Conservation (phyloP, 257 asterid species). For the Fraxinus cuspidata region DNA sequence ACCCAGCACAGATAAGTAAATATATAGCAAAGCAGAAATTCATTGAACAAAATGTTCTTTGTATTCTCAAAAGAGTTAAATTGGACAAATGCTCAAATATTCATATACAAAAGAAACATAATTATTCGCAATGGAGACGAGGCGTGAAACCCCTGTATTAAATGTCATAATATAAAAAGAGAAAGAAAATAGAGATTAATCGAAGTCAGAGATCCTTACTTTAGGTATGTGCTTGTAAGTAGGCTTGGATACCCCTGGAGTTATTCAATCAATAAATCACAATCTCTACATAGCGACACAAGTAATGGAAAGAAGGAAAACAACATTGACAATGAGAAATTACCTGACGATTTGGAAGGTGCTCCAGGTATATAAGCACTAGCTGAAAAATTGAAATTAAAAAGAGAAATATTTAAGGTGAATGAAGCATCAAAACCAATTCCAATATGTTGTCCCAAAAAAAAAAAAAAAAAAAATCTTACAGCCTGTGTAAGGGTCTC, state of each 20-base stretch:
- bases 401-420: conserved; percentile 19
- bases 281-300: conserved; percentile 25
- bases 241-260: conserved; percentile 58
- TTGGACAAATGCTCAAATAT: not conserved
- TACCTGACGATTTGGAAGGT: conserved; percentile 64
- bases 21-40: conserved; percentile 1
- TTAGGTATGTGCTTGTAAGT: conserved; percentile 94
- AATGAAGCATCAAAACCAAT: conserved; percentile 19
- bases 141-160: conserved; percentile 1
- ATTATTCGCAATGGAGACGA: not conserved
- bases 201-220: conserved; percentile 40
- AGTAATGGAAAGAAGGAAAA: conserved; percentile 14
- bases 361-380: conserved; percentile 93
- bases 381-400: conserved; percentile 59
- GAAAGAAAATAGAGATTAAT: not conserved
- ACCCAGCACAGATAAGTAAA: not conserved
- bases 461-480: conserved; percentile 35
- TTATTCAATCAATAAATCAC: conserved; percentile 30
- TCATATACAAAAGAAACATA: conserved; percentile 3
- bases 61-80: conserved; percentile 7
- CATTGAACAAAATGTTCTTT: conserved; percentile 8
- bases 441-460: conserved; percentile 11
- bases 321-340: conserved; percentile 21
- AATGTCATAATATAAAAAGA: conserved; percentile 14
- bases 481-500: conserved; percentile 97